These are phyloP conservation scores for Brettanomyces sp. DNA, from an alignment of 805 yeast genomes.

Conservation along the genomic window DNA sequence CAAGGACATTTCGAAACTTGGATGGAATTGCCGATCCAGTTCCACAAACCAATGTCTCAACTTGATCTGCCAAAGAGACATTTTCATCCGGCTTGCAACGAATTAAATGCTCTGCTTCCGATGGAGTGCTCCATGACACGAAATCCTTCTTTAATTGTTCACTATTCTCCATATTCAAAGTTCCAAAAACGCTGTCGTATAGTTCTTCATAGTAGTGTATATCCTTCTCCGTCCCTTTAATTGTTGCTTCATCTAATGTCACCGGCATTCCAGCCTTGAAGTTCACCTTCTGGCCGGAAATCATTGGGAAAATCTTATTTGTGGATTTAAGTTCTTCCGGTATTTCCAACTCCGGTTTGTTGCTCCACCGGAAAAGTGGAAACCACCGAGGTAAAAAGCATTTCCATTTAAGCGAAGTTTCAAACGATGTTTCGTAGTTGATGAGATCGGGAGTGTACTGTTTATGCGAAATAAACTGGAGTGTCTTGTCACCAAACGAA, in stretches of 20 bases:
- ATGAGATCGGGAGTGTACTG: slow-evolving; percentile 51
- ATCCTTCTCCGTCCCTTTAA: slow-evolving; percentile 11
- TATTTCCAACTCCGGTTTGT: slow-evolving; percentile 16
- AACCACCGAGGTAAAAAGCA: slow-evolving; percentile 35
- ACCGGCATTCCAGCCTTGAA: slow-evolving; percentile 12
- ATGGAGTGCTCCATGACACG: slow-evolving; percentile 3
- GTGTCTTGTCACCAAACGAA: slow-evolving; percentile 39
- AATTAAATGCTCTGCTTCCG: slow-evolving; percentile 1
- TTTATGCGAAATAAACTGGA: slow-evolving; percentile 71
- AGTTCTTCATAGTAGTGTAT: slow-evolving; percentile 15
- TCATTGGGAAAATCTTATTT: slow-evolving; percentile 18
- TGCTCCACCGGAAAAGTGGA: slow-evolving; percentile 31
- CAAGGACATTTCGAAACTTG: slow-evolving; percentile 72
- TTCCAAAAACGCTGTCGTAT: slow-evolving; percentile 19
- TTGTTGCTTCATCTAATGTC: slow-evolving; percentile 2
- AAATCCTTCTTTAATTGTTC: slow-evolving; percentile 5
- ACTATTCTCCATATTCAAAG: slow-evolving; percentile 4
- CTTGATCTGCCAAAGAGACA: slow-evolving; percentile 34
- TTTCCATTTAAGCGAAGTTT: slow-evolving; percentile 47
- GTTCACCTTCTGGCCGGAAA: slow-evolving; percentile 19
- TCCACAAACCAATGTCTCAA: slow-evolving; percentile 71
- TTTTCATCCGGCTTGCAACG: neutral
- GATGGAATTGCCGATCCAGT: slow-evolving; percentile 93
- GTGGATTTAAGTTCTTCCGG: slow-evolving; percentile 13
- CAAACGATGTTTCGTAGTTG: slow-evolving; percentile 46